Evolutionary conservation across 1,139 yeast genomes (phyloP).

Genomic region (Debaryomycetaceae sp.): DNA sequence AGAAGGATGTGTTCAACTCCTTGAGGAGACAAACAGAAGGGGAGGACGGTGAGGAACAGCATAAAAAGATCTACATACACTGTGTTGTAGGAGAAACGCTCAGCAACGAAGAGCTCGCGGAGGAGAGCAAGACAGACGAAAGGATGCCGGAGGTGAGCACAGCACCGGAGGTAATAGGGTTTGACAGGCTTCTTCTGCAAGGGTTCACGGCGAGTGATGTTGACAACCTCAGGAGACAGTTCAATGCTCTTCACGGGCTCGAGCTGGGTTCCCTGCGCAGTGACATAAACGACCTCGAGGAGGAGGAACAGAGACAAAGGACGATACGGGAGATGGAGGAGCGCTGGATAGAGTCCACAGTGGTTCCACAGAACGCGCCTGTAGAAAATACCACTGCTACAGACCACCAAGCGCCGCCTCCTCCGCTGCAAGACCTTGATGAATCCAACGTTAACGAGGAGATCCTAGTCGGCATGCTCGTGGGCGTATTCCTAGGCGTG

Average conservation of each 20-base stretch:
- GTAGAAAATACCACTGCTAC: constrained; percentile 7
- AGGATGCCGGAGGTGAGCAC: constrained; percentile 50
- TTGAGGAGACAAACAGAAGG: constrained; percentile 11
- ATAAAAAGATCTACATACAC: constrained; percentile 55
- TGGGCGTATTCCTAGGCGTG: constrained; percentile 66
- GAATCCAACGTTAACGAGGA: constrained; percentile 51
- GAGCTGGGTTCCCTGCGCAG: constrained; percentile 7
- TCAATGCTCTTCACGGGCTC: constrained; percentile 18
- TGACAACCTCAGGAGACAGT: constrained; percentile 67
- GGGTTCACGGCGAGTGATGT: constrained; percentile 83
- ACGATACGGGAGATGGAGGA: constrained; percentile 71
- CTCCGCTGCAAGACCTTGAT: constrained; percentile 27
- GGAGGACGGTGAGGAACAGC: constrained; percentile 8
- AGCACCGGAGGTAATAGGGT: constrained; percentile 74
- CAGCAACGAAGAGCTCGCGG: constrained; percentile 52
- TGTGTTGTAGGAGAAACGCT: constrained; percentile 78
- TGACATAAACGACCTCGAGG: constrained; percentile 41
- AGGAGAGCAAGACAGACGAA: constrained; percentile 62
- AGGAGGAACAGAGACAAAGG: constrained; percentile 34
- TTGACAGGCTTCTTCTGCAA: constrained; percentile 76
- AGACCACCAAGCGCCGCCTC: constrained; percentile 13
- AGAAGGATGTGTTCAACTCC: constrained; percentile 44
- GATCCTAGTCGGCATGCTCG: constrained; percentile 56
- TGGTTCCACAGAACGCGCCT: constrained; percentile 21
- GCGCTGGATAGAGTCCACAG: constrained; percentile 86